Conservation (phyloP, 352 stramenopile genomes). For the Phytopythium helicoides region DNA sequence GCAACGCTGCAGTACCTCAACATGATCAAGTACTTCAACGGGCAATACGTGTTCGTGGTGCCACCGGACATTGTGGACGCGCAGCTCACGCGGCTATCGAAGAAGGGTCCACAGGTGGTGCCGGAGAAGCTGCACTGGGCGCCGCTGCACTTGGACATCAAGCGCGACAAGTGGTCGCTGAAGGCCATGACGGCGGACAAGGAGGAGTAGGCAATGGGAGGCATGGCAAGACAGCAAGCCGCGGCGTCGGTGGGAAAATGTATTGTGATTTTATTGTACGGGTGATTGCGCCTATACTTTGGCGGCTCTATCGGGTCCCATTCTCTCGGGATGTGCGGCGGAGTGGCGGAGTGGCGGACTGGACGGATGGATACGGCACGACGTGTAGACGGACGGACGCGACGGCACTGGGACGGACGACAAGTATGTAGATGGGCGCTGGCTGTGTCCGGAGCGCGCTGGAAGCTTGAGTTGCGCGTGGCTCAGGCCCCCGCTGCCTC, state of each 20-base stretch:
- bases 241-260: background rate
- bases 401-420: background rate
- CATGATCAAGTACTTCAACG: constrained; percentile 99
- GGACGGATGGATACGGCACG: too few species aligned
- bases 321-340: too few species aligned
- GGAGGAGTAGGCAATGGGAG: constrained; percentile 40
- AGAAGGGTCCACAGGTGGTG: constrained; percentile 66
- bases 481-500: constrained; percentile 13
- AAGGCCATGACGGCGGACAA: constrained; percentile 72
- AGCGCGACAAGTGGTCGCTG: constrained; percentile 86
- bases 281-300: background rate
- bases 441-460: too few species aligned
- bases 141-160: constrained; percentile 79
- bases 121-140: constrained; percentile 84
- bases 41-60: constrained; percentile 97
- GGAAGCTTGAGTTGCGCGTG: background rate
- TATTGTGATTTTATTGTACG: background rate
- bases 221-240: background rate
- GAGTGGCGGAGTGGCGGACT: too few species aligned
- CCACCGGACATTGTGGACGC: constrained; percentile 91
- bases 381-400: background rate
- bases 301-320: constrained; percentile 2
- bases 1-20: constrained; percentile 97
- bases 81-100: constrained; percentile 74
- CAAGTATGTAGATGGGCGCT: background rate